These are phyloP conservation scores for Phytopythium oedochilum DNA, from an alignment of 352 stramenopile species.

Conservation along the genomic window DNA sequence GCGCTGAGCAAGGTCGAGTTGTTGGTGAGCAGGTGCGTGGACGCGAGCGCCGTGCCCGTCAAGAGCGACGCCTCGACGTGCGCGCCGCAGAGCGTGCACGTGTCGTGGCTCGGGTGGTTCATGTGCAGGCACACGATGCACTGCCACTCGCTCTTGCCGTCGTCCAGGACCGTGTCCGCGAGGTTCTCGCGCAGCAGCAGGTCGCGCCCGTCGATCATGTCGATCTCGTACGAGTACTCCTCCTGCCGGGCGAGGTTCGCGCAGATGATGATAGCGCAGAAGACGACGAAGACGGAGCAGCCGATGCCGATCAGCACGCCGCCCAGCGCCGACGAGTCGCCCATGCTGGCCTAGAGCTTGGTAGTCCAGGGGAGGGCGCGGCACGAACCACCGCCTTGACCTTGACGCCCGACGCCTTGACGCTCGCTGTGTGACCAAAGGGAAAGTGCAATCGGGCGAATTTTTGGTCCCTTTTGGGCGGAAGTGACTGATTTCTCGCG, in stretches of 20 bases:
- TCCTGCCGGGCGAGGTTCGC: conserved; percentile 27
- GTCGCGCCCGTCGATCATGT: conserved; percentile 44
- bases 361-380: no score
- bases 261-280: conserved; percentile 40
- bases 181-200: conserved; percentile 61
- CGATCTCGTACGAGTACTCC: conserved; percentile 39
- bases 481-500: background rate
- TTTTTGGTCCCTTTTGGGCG: no score
- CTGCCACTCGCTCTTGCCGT: conserved; percentile 61
- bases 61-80: conserved; percentile 49
- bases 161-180: conserved; percentile 57
- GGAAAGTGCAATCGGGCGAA: no score
- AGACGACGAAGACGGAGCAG: conserved; percentile 34
- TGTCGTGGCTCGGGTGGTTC: conserved; percentile 63
- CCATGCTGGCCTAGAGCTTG: background rate
- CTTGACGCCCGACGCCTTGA: no score
- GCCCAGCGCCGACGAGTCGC: conserved; percentile 20
- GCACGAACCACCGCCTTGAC: no score
- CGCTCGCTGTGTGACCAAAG: no score
- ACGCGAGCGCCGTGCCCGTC: conserved; percentile 28
- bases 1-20: conserved; percentile 16
- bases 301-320: conserved; percentile 26
- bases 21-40: conserved; percentile 4
- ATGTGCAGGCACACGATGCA: conserved; percentile 71
- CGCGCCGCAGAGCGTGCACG: conserved; percentile 60